Evolutionary conservation across 148 eudicot genomes (phyloP).

Genomic region (Agrostemma githago): DNA sequence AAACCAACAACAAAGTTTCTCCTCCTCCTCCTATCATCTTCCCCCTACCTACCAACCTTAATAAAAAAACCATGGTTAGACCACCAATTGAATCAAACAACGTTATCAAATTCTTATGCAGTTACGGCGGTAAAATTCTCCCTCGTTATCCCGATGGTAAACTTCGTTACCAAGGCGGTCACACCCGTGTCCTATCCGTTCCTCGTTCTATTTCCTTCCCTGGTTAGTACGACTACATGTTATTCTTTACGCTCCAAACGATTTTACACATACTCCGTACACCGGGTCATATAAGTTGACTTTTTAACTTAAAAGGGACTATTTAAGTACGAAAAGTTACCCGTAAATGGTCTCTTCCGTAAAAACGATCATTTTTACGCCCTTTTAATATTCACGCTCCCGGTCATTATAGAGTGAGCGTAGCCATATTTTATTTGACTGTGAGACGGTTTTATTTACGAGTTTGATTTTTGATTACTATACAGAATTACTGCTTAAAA

Average conservation of each 20-base stretch:
- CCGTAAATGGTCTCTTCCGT: no score
- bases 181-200: conserved; percentile 73
- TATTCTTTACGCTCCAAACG: no score
- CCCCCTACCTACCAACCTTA: background rate
- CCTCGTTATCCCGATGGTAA: conserved; percentile 76
- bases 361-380: no score
- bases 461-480: background rate
- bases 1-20: background rate
- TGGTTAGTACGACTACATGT: conserved; percentile 34
- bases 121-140: conserved; percentile 81
- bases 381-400: no score
- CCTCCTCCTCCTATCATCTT: background rate
- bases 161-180: conserved; percentile 88
- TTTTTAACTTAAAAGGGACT: no score
- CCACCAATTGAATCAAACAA: conserved; percentile 14
- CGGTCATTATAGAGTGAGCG: no score
- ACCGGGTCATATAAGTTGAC: no score
- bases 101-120: conserved; percentile 63
- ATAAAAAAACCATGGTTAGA: conserved; percentile 2
- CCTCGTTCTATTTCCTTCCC: conserved; percentile 52
- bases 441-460: background rate
- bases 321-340: no score
- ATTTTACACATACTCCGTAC: no score
- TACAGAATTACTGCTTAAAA: conserved; percentile 56
- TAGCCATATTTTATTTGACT: background rate